Evolutionary conservation across 345 rosid genomes (phyloP), one percentile per base, ranked within the genome.

Genomic region (Aquilaria yunnanensis): DNA sequence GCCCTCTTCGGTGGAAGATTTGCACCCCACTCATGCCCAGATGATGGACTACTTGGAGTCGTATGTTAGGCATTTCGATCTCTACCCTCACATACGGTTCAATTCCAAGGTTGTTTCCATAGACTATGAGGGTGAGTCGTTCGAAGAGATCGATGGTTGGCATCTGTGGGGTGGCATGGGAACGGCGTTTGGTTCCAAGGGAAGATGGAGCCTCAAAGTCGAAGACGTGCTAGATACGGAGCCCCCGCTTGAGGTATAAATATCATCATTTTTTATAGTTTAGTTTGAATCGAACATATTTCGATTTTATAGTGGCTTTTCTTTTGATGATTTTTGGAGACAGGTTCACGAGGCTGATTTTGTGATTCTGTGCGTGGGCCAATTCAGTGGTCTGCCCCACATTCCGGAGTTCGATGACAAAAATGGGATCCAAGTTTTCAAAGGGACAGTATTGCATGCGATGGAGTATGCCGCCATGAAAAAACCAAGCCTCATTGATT

Each of bases 181-280:
- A 9, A 56, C 52, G 59, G 70, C 78, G 14, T 81, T 77, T 41
- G 67, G 76, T 56, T 65, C 74, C 10, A 47, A 51, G 12, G 80
- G 82, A 53, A 77, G 73, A 54, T 81, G 85, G 80, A 72, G 68
- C 6, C 7, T 81, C 10, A n/a, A 9, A 11, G 76, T 78, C 7
- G 59, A 72, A 16, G 63, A 75, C 57, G 56, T 45, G 23, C 23
- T 23, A 23, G 23, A 23, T 53, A 10, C 59, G 49, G 68, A 23
- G 48, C 7, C 48, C 49, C 12, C 51, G 12, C 46, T 34, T 3
- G 63, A 75, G 74, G 80, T 77, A 53, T 16, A 13, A 2, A 23
- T 23, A 23, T 23, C 12, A 16, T 10, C 11, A 46, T 13, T 11
- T 43, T 9, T 46, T 23, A 59, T 45, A 9, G 5, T 16, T 9